Evolutionary conservation across 805 yeast genomes (phyloP).

Genomic region (Maudiozyma serrabonitensis): DNA sequence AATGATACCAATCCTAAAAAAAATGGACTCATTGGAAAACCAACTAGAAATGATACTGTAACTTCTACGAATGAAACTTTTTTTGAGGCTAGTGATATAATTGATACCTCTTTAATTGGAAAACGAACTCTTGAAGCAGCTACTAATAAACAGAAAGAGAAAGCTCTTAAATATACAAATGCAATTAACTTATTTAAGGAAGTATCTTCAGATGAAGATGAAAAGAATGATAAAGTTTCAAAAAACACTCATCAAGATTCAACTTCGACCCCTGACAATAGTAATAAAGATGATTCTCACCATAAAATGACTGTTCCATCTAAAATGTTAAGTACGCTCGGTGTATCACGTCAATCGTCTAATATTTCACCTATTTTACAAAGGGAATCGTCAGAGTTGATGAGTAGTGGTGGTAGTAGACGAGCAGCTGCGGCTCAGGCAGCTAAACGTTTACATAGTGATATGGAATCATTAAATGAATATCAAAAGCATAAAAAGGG

Average conservation of each 20-base stretch:
- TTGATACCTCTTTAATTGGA: not conserved
- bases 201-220: not conserved
- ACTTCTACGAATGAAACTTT: not conserved
- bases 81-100: not conserved
- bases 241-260: not conserved
- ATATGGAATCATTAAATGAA: slow-evolving; percentile 57
- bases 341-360: not conserved
- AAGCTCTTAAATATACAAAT: not conserved
- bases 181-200: not conserved
- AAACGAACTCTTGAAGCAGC: not conserved
- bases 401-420: slow-evolving; percentile 2
- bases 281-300: not conserved
- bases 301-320: not conserved
- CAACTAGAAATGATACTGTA: not conserved
- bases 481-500: slow-evolving; percentile 44
- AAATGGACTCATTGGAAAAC: not conserved
- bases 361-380: no score
- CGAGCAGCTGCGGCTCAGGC: slow-evolving; percentile 64
- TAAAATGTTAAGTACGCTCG: not conserved
- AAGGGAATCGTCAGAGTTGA: not conserved
- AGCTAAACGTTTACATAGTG: slow-evolving; percentile 51
- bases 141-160: not conserved
- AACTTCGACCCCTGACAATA: not conserved
- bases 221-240: not conserved
- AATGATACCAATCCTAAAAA: not conserved